Conservation (phyloP, 768 basidiomycete species). For the Tylopilus sp. region DNA sequence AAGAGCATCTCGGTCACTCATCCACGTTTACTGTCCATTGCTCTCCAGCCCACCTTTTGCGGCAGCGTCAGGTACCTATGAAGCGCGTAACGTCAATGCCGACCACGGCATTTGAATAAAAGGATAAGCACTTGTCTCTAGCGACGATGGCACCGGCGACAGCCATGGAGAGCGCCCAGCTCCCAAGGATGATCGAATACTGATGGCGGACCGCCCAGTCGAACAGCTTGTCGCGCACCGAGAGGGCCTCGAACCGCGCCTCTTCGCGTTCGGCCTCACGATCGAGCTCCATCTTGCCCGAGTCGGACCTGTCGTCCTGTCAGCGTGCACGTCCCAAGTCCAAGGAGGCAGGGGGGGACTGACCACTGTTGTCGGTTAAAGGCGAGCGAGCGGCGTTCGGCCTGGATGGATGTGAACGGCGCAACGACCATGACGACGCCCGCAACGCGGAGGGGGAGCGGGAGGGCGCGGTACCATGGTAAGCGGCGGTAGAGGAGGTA, state of each 20-base stretch:
- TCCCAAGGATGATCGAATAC: slow-evolving; percentile 69
- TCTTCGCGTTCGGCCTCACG: slow-evolving; percentile 33
- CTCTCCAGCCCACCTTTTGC: slow-evolving; percentile 21
- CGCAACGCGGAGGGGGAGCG: slow-evolving; percentile 64
- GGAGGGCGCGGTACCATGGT: slow-evolving; percentile 61
- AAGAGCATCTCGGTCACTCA: slow-evolving; percentile 33
- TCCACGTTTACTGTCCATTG: background rate
- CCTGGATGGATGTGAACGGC: slow-evolving; percentile 67
- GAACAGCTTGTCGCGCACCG: slow-evolving; percentile 46
- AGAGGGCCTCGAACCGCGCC: slow-evolving; percentile 48
- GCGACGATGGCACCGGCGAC: slow-evolving; percentile 65
- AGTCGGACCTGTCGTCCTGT: slow-evolving; percentile 30
- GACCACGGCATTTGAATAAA: background rate
- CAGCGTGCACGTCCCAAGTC: too few relatives aligned
- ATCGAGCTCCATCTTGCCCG: slow-evolving; percentile 53
- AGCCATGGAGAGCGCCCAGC: slow-evolving; percentile 69
- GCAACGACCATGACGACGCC: slow-evolving; percentile 65
- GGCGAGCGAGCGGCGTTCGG: slow-evolving; percentile 63
- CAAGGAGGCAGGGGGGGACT: slow-evolving; percentile 13
- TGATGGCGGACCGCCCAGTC: slow-evolving; percentile 69
- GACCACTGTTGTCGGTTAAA: slow-evolving; percentile 68
- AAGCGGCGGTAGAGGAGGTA: slow-evolving; percentile 49
- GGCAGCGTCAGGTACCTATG: slow-evolving; percentile 27
- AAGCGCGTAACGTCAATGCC: background rate
- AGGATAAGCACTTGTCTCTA: slow-evolving; percentile 43